Base-by-base conservation (phyloP, 805 yeast species). In the Dipodascus albidus region DNA sequence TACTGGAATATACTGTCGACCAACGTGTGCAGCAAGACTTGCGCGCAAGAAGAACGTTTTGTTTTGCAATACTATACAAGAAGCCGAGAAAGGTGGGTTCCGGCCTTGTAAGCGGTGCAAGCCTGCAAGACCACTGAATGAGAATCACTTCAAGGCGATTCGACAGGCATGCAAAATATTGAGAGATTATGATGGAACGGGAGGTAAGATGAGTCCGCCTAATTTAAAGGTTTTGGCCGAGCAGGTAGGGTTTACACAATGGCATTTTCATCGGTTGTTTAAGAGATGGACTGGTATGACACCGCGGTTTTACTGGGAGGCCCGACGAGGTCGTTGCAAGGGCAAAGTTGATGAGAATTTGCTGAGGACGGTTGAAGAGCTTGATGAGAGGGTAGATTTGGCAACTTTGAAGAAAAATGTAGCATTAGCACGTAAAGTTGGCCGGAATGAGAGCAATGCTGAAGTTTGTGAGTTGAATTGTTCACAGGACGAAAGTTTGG, bases 51-150 rank as follows among this genome's bases (percentile, higher is more conserved):
- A 27, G 47, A 52, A 52, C 24, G 53, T 52, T 17, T 19, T 27
- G 15, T 52, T 51, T 23, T 52, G 23, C 35, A 21, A 22, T 20
- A 51, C 41, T 3, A 48, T 52, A 4, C n/a, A 20, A 8, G 50
- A 50, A 19, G 54, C 54, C 3, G 47, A 33, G 19, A 9, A 22
- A 14, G 31, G 24, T n/a, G 54, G 54, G 17, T 52, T 42, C 50
- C 19, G 53, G 44, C 54, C 54, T 21, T 52, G 54, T 17, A 52
- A 52, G 48, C 53, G 54, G 11, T 52, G 54, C 27, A 52, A 51
- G 6, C 54, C 54, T 4, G 50, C 20, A 15, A 38, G 23, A 3
- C 49, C 49, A 15, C n/a, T 47, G n/a, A 14, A 47, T 17, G 49
- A 47, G n/a, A 47, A 4, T 6, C 24, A 47, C 49, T 23, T 22